Evolutionary conservation across 768 basidiomycete species (phyloP).

Genomic region (Tubosaeta sp.): DNA sequence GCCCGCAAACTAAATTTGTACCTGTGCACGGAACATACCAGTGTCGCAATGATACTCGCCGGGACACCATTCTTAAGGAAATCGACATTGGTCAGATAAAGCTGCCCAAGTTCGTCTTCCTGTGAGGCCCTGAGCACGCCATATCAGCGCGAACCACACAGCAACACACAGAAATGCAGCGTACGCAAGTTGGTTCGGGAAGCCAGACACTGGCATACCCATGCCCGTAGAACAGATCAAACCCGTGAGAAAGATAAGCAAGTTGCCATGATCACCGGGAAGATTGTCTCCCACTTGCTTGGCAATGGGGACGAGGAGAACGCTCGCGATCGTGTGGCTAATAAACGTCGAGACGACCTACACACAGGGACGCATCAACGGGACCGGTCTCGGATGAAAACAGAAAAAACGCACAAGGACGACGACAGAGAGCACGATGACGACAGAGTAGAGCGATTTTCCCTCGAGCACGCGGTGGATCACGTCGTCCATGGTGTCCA

Average conservation of each 20-base stretch:
- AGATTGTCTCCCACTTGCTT: conserved; percentile 82
- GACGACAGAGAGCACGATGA: conserved; percentile 62
- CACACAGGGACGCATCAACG: not conserved
- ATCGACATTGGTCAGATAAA: conserved; percentile 81
- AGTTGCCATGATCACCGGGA: conserved; percentile 60
- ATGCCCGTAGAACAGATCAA: conserved; percentile 94
- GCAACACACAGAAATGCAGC: conserved; percentile 19
- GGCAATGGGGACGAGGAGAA: conserved; percentile 95
- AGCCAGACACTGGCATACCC: conserved; percentile 99
- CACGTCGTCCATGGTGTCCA: conserved; percentile 67
- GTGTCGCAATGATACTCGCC: conserved; percentile 83
- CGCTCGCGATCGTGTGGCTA: conserved; percentile 95
- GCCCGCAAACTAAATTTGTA: not conserved
- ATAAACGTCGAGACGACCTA: conserved; percentile 92
- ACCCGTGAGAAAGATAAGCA: conserved; percentile 91
- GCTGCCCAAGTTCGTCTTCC: conserved; percentile 89
- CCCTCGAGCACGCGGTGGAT: conserved; percentile 61
- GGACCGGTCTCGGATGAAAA: not conserved
- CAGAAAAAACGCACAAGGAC: conserved; percentile 52
- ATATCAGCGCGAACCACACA: not conserved
- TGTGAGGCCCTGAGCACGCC: conserved; percentile 67
- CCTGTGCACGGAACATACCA: conserved; percentile 42
- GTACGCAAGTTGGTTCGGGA: conserved; percentile 96
- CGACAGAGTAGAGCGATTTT: conserved; percentile 61
- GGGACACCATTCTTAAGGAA: conserved; percentile 94